A percentile compares a stretch with the other conserved stretches of the same genome.
Evolutionary conservation across 2,329 filamentous ascomycete species (phyloP).

Genomic region (Stenocarpella maydis): DNA sequence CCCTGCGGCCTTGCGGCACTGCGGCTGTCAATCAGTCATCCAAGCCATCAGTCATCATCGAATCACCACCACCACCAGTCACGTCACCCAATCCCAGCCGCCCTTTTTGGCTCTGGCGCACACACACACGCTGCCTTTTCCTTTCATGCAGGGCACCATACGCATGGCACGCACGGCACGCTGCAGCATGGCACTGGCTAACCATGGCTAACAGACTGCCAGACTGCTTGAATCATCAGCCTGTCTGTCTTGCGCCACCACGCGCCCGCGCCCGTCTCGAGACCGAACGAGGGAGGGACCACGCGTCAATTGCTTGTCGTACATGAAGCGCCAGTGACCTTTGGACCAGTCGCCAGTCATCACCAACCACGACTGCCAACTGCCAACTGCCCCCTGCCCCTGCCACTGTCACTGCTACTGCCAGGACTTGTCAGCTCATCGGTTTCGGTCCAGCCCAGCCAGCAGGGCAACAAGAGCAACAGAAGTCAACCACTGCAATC

Average conservation of each 20-base stretch:
- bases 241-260: constrained; percentile 3
- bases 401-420: not conserved
- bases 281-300: not conserved
- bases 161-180: not conserved
- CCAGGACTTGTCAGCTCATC: not conserved
- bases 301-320: constrained; percentile 17
- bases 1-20: not conserved
- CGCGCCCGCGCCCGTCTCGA: constrained; percentile 1
- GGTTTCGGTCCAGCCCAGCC: not conserved
- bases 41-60: constrained; percentile 9
- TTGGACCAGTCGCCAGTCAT: constrained; percentile 15
- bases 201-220: not conserved
- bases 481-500: not conserved
- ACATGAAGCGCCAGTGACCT: constrained; percentile 15
- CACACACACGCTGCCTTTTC: not conserved
- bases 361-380: constrained; percentile 8
- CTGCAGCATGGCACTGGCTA: constrained; percentile 5
- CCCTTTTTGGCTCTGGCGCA: too few species aligned
- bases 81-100: too few species aligned
- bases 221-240: constrained; percentile 21
- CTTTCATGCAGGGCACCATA: not conserved
- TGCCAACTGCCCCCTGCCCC: not conserved
- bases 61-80: not conserved
- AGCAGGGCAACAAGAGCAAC: not conserved
- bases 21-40: constrained; percentile 20